phyloP scores from a whole-genome alignment of 2,329 filamentous ascomycete species.

The Trichoderma citrinoviride region DNA sequence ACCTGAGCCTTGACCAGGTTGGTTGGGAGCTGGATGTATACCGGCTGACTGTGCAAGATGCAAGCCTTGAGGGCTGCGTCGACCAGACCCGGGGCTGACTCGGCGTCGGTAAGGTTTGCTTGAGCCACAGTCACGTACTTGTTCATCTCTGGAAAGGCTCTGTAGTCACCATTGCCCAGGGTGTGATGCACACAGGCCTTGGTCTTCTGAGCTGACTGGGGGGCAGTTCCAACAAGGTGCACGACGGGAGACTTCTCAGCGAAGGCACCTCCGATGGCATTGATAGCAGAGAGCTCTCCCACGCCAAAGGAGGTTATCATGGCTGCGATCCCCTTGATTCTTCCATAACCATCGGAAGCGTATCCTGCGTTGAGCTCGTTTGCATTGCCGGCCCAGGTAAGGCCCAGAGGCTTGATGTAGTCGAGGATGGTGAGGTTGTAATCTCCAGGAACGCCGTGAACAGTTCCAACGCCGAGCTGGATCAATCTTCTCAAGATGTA shows the following conservation, averaged over 20 bases:
- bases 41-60: constrained; percentile 52
- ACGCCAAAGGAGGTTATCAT: constrained; percentile 61
- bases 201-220: constrained; percentile 42
- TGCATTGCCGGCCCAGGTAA: constrained; percentile 50
- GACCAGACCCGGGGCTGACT: constrained; percentile 47
- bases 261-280: constrained; percentile 58
- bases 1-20: constrained; percentile 47
- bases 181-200: constrained; percentile 52
- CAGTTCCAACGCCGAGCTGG: constrained; percentile 56
- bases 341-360: constrained; percentile 56
- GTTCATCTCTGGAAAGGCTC: constrained; percentile 50
- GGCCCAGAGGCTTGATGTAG: constrained; percentile 37
- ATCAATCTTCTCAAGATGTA: constrained; percentile 60
- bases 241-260: constrained; percentile 55
- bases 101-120: constrained; percentile 42
- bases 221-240: constrained; percentile 56
- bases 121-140: constrained; percentile 50
- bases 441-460: constrained; percentile 51
- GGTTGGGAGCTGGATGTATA: constrained; percentile 54
- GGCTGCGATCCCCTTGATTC: constrained; percentile 49
- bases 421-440: constrained; percentile 41
- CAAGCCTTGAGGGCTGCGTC: constrained; percentile 51
- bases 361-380: constrained; percentile 60
- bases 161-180: constrained; percentile 54
- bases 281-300: constrained; percentile 56